Conservation (phyloP, 2,329 filamentous ascomycete species). For the Claviceps lovelessii region DNA sequence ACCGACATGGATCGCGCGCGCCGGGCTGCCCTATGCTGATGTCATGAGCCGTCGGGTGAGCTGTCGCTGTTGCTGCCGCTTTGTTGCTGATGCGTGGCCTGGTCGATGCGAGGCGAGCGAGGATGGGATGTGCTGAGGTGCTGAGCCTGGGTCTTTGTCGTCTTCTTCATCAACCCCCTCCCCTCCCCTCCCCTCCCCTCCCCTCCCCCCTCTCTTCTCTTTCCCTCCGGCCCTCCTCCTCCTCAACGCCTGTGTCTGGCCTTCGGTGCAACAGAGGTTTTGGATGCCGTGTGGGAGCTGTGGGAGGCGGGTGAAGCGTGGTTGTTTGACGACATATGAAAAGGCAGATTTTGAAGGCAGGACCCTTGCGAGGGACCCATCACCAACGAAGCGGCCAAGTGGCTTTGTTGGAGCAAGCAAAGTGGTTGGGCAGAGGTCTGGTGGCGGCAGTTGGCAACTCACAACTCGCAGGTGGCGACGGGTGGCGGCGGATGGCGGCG, state of each 20-base stretch:
- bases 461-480: conserved; percentile 9
- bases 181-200: not conserved
- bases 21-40: conserved; percentile 2
- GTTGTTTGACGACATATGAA: not conserved
- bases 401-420: conserved; percentile 1
- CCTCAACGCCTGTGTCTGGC: not conserved
- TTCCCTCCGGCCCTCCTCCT: not conserved
- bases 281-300: not conserved
- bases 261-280: not conserved
- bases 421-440: not conserved
- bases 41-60: conserved; percentile 4
- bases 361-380: not conserved
- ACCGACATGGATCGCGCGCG: not conserved
- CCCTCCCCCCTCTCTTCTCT: not conserved
- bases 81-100: not conserved
- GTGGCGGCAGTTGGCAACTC: not conserved
- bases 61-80: not conserved
- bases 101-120: not conserved
- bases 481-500: conserved; percentile 9
- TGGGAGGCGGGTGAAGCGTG: not conserved
- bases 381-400: not conserved
- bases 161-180: not conserved
- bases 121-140: not conserved
- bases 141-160: too few relatives aligned
- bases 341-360: not conserved